Conservation (phyloP, 768 basidiomycete species). For the Phanerochaete carnosa region DNA sequence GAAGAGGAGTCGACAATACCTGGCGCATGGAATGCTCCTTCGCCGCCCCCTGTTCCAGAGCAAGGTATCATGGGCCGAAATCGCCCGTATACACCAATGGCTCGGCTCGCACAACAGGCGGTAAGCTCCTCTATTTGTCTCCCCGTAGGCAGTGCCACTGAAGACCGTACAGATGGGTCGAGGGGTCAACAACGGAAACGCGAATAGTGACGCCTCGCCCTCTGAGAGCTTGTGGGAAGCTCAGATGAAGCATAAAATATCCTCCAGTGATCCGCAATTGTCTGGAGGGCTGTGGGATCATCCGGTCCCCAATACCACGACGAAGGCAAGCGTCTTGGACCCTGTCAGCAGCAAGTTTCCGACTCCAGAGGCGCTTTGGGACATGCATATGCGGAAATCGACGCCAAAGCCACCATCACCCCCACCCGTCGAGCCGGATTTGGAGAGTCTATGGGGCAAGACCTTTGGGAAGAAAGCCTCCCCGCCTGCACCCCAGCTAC, state of each 20-base stretch:
- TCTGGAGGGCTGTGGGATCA: neutral
- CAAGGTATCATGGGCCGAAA: neutral
- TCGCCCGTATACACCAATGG: neutral
- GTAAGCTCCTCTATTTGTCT: neutral
- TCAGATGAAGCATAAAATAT: neutral
- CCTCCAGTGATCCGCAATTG: neutral
- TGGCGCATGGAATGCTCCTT: constrained; percentile 6
- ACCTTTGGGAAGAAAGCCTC: neutral
- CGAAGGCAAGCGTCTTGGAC: neutral
- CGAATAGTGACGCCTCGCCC: neutral
- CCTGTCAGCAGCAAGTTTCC: neutral
- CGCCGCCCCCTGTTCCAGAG: neutral
- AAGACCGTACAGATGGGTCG: neutral
- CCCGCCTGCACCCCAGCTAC: neutral
- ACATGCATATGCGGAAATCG: neutral
- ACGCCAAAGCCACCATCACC: neutral
- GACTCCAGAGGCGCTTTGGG: constrained; percentile 3
- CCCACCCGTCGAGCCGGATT: neutral
- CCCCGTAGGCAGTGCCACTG: neutral
- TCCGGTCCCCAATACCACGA: neutral
- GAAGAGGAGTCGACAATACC: neutral
- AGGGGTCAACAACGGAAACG: neutral
- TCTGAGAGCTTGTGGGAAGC: constrained; percentile 3
- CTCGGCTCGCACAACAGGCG: neutral
- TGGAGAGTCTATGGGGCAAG: neutral